Evolutionary conservation across 768 basidiomycete genomes (phyloP), one percentile per base, ranked within the genome.

Genomic region (Phanerochaete sordida): DNA sequence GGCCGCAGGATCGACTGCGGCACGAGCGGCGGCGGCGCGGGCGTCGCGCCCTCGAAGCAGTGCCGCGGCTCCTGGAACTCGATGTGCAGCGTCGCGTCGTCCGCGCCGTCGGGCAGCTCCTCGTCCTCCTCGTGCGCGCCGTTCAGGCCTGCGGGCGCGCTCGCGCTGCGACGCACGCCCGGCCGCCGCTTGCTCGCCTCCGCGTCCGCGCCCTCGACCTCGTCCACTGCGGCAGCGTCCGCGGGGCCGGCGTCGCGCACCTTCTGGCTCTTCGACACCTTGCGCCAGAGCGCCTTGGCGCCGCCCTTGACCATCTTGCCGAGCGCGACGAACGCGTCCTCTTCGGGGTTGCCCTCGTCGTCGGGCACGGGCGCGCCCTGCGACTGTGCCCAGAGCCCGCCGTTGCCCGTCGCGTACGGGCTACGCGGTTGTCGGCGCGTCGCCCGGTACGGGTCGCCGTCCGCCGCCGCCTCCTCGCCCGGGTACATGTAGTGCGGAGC

Each of bases 261-360:
- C 59, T 50, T 62, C 57, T 61, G 47, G 54, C 61, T 64, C 60
- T 61, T 56, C 53, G 68, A 66, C 33, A 69, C 55, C 39, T 65
- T 63, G 49, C 65, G 61, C 65, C 66, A 70, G 16, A 71, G 58
- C n/a, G 61, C 51, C 57, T 59, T 62, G 16, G 65, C 65, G 27
- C 68, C 69, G 30, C 66, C 68, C 59, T 68, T 68, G 27, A 71
- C 54, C 43, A 69, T 57, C 61, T 62, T 49, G 30, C 70, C 70
- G 3, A 71, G 61, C 49, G 69, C 62, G 11, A 66, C 37, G 2
- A 70, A 37, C 56, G 68, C 65, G 37, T 71, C 68, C 50, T 69
- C 67, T 23, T 54, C 62, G 12, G 66, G 64, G 65, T 15, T 37
- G 23, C 45, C 55, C 3, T 55, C 58, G 52, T 60, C 57, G 39